A percentile compares a stretch with the other conserved stretches of the same genome.
Conservation (phyloP, 768 basidiomycete species). For the Kwoniella dendrophila region DNA sequence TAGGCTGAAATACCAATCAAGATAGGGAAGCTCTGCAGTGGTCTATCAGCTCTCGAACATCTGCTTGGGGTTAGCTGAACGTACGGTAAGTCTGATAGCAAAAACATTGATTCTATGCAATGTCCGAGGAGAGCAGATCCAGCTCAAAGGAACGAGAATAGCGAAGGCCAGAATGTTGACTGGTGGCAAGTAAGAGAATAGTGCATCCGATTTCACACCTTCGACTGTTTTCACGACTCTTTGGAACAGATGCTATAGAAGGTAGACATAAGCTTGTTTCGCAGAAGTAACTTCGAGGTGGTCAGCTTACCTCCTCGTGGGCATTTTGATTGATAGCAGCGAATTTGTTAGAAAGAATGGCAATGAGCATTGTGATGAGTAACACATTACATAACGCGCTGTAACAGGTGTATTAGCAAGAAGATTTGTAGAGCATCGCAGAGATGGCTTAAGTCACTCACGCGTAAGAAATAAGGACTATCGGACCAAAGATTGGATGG, state of each 20-base stretch:
- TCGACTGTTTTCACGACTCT: constrained; percentile 82
- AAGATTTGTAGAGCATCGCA: neutral
- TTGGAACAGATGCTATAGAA: constrained; percentile 76
- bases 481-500: constrained; percentile 54
- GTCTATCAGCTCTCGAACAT: neutral
- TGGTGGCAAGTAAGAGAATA: constrained; percentile 90
- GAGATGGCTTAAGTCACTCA: no score
- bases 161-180: constrained; percentile 64
- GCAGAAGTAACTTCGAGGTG: no score
- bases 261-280: neutral
- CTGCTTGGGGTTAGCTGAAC: constrained; percentile 30
- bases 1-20: constrained; percentile 75
- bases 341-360: constrained; percentile 86
- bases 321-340: constrained; percentile 74
- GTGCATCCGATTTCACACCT: constrained; percentile 84
- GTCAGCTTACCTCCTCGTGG: constrained; percentile 62
- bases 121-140: constrained; percentile 70
- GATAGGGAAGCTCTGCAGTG: constrained; percentile 70
- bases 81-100: constrained; percentile 75
- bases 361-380: constrained; percentile 68
- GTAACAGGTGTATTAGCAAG: neutral
- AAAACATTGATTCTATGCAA: constrained; percentile 85
- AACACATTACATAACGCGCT: constrained; percentile 52
- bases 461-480: constrained; percentile 54
- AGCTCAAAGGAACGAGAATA: constrained; percentile 77